Evolutionary conservation across 495 filamentous ascomycete genomes (phyloP), one percentile per base, ranked within the genome.

Genomic region (Hyaloscypha finlandica): DNA sequence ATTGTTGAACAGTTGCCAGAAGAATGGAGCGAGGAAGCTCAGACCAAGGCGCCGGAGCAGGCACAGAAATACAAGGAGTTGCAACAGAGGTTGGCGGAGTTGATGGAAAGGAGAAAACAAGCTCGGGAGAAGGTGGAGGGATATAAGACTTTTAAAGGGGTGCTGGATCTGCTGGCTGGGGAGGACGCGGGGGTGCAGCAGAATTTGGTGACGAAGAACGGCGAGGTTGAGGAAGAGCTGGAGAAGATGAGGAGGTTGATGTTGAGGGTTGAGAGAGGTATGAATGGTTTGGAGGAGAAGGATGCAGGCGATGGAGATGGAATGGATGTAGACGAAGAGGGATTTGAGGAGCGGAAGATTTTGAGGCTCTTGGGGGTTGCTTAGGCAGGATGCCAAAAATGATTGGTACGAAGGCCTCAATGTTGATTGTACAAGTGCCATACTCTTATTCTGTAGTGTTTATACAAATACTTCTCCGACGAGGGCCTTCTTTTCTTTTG

Each of bases 191-290:
- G 81, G 54, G 85, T 96, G 30, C 92, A 96, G 71, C 88, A 88
- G 29, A 96, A 94, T 76, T 78, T 96, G 20, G 83, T 92, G 11
- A 90, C 86, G 16, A 84, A 85, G 53, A 88, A 92, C 75, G 89
- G 89, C n/a, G 86, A 89, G 69, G 74, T 96, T 29, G 85, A 87
- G 68, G 79, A 81, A 51, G 92, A 96, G 76, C 73, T 96, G 68
- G 86, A 90, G 72, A 87, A 84, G 69, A 94, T 92, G 88, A 84
- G 89, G 45, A 84, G 92, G 74, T 78, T 96, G 65, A 86, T 90
- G 53, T 86, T 88, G 22, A 83, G 91, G 54, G 89, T 94, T 31
- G 84, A 86, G 3, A 90, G 82, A 3, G 80, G 89, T 61, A 79
- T 92, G 25, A 61, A 60, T n/a, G 59, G 48, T 12, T 63, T 71